Evolutionary conservation across 257 asterid genomes (phyloP), one percentile per base, ranked within the genome.

Genomic region (Nicotiana attenuata): DNA sequence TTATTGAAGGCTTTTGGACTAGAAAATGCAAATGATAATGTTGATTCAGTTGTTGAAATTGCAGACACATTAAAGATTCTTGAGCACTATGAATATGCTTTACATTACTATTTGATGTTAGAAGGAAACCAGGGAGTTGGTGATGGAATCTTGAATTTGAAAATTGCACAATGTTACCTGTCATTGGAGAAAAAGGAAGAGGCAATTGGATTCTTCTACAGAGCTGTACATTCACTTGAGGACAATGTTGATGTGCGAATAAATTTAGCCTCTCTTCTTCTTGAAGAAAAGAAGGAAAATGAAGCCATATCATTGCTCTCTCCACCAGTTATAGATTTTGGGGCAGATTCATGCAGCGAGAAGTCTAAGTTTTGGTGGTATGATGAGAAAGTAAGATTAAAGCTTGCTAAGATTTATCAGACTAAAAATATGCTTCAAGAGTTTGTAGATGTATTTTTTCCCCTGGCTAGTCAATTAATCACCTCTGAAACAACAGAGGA

Each of bases 211-310:
- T 76, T 35, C 66, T 82, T 76, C 77, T 76, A 75, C 41, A 76
- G 55, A 76, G 82, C 82, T 77, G 19, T 82, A 65, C 59, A 60
- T 14, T 29, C 15, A 56, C 82, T 77, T 76, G 77, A 82, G 24
- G 65, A 82, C 45, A 64, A 81, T 52, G 77, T 47, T 77, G 82
- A 77, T 8, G 38, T 65, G 50, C 81, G 82, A 65, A 29, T 76
- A 24, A 82, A 68, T 78, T 64, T 82, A 53, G 73, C 78, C 24
- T 82, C 85, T 29, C 67, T 82, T 14, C 85, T 82, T 82, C 81
- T 82, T 20, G 78, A 82, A 14, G 81, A 47, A 64, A 52, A 38
- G 24, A 63, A 29, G 38, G 76, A 76, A n/a, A 63, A 82, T 1
- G 82, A 82, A 82, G 85, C 78, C 5, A 82, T 82, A 60, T 29